These are phyloP conservation scores for Tritrichomonas foetus DNA, from an alignment of 208 protist species.

Conservation along the genomic window DNA sequence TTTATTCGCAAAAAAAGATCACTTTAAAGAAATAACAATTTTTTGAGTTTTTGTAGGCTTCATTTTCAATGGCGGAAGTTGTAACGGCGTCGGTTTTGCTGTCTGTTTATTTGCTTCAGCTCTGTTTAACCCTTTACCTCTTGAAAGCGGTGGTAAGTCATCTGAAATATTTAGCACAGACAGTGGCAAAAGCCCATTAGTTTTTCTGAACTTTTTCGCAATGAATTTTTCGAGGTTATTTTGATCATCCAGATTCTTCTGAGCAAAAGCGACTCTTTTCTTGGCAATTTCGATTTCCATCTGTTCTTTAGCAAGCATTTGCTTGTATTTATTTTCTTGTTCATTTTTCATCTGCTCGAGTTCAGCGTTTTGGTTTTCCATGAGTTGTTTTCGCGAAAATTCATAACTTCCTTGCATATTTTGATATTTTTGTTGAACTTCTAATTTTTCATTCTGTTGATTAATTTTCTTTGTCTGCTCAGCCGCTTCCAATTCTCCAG, in stretches of 20 bases:
- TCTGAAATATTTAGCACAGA: too few relatives aligned
- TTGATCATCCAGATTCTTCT: not conserved
- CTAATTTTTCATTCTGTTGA: not conserved
- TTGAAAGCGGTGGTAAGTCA: too few relatives aligned
- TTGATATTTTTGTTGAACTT: not conserved
- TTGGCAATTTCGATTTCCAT: not conserved
- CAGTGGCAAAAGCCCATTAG: too few relatives aligned
- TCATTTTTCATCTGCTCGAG: not conserved
- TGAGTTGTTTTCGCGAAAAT: not conserved
- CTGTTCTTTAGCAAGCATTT: not conserved
- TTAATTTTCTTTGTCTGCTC: slow-evolving; percentile 10
- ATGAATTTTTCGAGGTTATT: too few relatives aligned
- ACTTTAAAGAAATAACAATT: too few relatives aligned
- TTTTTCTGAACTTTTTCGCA: too few relatives aligned
- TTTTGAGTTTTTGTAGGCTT: too few relatives aligned
- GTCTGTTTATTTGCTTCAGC: too few relatives aligned
- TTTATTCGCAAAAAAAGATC: too few relatives aligned
- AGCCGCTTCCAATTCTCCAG: not conserved
- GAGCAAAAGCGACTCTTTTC: not conserved
- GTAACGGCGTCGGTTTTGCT: too few relatives aligned
- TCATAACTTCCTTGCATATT: not conserved
- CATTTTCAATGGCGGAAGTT: too few relatives aligned
- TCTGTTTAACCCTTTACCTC: too few relatives aligned
- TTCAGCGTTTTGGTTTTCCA: not conserved
- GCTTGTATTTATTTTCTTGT: not conserved